Conservation (phyloP, 2,329 filamentous ascomycete genomes). For the Thelonectria olida region DNA sequence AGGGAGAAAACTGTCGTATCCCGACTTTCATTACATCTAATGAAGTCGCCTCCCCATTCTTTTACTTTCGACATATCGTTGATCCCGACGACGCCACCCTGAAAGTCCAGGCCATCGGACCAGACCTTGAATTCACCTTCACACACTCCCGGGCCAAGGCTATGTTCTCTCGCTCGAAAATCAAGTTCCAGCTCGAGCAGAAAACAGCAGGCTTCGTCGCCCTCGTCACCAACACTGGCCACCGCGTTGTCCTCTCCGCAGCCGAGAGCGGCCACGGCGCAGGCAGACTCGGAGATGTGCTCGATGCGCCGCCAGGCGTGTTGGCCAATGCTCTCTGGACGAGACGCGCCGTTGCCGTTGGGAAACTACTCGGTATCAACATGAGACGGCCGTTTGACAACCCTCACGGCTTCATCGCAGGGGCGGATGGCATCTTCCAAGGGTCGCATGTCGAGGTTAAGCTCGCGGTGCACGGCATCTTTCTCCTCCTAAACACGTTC, state of each 20-base stretch:
- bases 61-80: conserved; percentile 47
- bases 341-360: conserved; percentile 41
- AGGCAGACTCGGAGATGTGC: conserved; percentile 40
- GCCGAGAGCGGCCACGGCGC: conserved; percentile 48
- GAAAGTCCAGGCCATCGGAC: conserved; percentile 43
- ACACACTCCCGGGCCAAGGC: conserved; percentile 36
- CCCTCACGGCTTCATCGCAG: neutral
- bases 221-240: conserved; percentile 23
- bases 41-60: conserved; percentile 13
- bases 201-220: conserved; percentile 48
- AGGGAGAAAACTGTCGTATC: conserved; percentile 12
- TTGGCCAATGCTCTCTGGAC: conserved; percentile 47
- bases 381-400: conserved; percentile 44
- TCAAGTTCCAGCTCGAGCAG: conserved; percentile 27
- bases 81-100: conserved; percentile 36
- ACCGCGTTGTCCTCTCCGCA: conserved; percentile 42
- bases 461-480: conserved; percentile 46
- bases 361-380: conserved; percentile 40
- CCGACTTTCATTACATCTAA: conserved; percentile 38
- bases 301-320: conserved; percentile 33
- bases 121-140: conserved; percentile 44
- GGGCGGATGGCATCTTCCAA: conserved; percentile 39
- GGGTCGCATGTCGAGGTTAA: conserved; percentile 53
- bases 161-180: neutral
- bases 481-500: conserved; percentile 40